phyloP scores from a whole-genome alignment of 2,329 filamentous ascomycete species.

The Massarina eburnea region DNA sequence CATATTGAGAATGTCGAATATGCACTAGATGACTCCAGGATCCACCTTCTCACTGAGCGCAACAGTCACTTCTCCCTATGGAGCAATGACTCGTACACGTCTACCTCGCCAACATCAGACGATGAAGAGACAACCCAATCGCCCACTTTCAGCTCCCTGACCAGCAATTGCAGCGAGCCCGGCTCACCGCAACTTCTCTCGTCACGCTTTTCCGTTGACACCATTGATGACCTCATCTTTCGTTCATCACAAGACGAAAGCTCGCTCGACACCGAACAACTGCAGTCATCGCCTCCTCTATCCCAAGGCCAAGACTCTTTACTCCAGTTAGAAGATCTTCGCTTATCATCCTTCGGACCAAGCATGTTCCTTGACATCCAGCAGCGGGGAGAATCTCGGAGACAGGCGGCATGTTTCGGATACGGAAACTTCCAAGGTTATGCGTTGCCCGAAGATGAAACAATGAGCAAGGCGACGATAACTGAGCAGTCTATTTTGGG shows the following conservation, averaged over 20 bases:
- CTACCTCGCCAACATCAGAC: constrained; percentile 28
- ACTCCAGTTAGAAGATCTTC: constrained; percentile 26
- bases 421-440: constrained; percentile 34
- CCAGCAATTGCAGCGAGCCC: constrained; percentile 31
- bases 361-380: constrained; percentile 32
- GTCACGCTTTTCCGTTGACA: constrained; percentile 19
- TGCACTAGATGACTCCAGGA: constrained; percentile 9
- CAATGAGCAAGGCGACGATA: constrained; percentile 27
- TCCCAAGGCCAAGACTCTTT: too few species aligned
- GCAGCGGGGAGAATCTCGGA: constrained; percentile 21
- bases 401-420: constrained; percentile 36
- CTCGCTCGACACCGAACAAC: too few species aligned
- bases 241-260: too few species aligned
- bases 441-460: constrained; percentile 33
- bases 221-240: too few species aligned
- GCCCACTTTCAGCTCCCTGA: constrained; percentile 36
- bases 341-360: constrained; percentile 31
- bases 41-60: constrained; percentile 18
- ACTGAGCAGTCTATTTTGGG: constrained; percentile 15
- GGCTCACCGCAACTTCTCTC: constrained; percentile 25
- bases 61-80: constrained; percentile 39
- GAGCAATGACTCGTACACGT: constrained; percentile 30
- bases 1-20: too few species aligned
- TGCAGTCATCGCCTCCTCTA: constrained; percentile 24
- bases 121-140: constrained; percentile 29